These are phyloP conservation scores for Yarrowia yakushimensis DNA, from an alignment of 805 yeast species.

Conservation along the genomic window DNA sequence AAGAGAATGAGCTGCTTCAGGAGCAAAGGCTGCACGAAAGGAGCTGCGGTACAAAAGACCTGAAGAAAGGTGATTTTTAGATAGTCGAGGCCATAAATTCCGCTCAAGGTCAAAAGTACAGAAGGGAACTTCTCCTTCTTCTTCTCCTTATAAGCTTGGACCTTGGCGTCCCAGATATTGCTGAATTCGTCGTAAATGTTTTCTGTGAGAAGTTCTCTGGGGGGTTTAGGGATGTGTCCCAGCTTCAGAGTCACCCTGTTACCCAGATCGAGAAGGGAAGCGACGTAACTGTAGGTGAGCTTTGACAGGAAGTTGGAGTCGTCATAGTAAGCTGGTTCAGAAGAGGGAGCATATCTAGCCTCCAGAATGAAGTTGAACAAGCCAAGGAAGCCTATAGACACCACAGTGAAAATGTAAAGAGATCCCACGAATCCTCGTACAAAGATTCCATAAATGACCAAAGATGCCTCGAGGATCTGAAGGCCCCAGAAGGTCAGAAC, in stretches of 20 bases:
- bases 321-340: conserved; percentile 3
- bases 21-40: conserved; percentile 45
- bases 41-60: conserved; percentile 43
- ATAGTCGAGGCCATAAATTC: conserved; percentile 45
- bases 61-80: conserved; percentile 46
- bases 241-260: not conserved
- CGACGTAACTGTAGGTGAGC: not conserved
- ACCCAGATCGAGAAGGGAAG: not conserved
- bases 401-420: not conserved
- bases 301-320: not conserved
- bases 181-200: conserved; percentile 34
- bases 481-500: conserved; percentile 31
- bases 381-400: not conserved
- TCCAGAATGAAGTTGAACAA: conserved; percentile 30
- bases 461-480: conserved; percentile 17
- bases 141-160: not conserved
- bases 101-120: conserved; percentile 31
- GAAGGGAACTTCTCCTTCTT: conserved; percentile 21
- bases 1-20: conserved; percentile 42
- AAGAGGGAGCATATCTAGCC: conserved; percentile 33
- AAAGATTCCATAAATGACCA: conserved; percentile 27
- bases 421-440: conserved; percentile 5
- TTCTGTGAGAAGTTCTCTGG: conserved; percentile 35
- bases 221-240: not conserved
- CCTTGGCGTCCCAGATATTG: conserved; percentile 37